A percentile compares a stretch with the other conserved stretches of the same genome.
phyloP scores from a whole-genome alignment of 768 basidiomycete genomes.

The Podaxis mareebaensis region DNA sequence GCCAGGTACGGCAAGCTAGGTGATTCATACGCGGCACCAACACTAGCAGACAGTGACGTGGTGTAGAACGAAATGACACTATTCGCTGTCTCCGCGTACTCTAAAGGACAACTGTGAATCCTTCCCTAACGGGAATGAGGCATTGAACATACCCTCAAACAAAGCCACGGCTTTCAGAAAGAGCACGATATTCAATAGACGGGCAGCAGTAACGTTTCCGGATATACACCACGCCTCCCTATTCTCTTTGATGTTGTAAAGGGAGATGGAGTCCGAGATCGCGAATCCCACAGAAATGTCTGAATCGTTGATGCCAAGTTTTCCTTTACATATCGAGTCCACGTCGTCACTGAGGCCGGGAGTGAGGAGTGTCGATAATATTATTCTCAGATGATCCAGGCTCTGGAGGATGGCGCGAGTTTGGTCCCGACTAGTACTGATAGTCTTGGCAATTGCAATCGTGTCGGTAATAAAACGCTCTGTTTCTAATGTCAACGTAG shows the following conservation, averaged over 20 bases:
- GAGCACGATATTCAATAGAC: slow-evolving; percentile 65
- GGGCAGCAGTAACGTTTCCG: slow-evolving; percentile 63
- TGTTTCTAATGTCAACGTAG: slow-evolving; percentile 49
- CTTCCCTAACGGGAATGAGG: neutral
- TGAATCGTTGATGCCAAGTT: slow-evolving; percentile 49
- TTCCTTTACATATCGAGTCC: slow-evolving; percentile 64
- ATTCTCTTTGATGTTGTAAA: slow-evolving; percentile 39
- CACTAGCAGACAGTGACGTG: slow-evolving; percentile 59
- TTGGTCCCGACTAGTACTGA: slow-evolving; percentile 46
- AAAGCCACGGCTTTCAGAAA: slow-evolving; percentile 72
- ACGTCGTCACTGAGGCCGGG: slow-evolving; percentile 70
- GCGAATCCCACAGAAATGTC: slow-evolving; percentile 44
- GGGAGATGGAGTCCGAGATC: slow-evolving; percentile 47
- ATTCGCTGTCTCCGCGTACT: slow-evolving; percentile 65
- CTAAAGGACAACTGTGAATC: slow-evolving; percentile 38
- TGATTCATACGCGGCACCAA: slow-evolving; percentile 61
- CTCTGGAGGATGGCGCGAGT: slow-evolving; percentile 44
- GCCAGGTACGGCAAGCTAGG: slow-evolving; percentile 78
- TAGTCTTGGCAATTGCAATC: slow-evolving; percentile 49
- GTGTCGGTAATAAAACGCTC: slow-evolving; percentile 53
- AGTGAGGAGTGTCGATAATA: slow-evolving; percentile 68
- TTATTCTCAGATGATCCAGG: slow-evolving; percentile 53
- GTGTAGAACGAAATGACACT: slow-evolving; percentile 83
- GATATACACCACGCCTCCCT: slow-evolving; percentile 74
- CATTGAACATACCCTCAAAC: slow-evolving; percentile 53